Percentiles rank a stretch among this genome's conserved stretches.
These are phyloP conservation scores for Eucalyptus paniculata DNA, from an alignment of 345 rosid genomes.

Conservation along the genomic window DNA sequence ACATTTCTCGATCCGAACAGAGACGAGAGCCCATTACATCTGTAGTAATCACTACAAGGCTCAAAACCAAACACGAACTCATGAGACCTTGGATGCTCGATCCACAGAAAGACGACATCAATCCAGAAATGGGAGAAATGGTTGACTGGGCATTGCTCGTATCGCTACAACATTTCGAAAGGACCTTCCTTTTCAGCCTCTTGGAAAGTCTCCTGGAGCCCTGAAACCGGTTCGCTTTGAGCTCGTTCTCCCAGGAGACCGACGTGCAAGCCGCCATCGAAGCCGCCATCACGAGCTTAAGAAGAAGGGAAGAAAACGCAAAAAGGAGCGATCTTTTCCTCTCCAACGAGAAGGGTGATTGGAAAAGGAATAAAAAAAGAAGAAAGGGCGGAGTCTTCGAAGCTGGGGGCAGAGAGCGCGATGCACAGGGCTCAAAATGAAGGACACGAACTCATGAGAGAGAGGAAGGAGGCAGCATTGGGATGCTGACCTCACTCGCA, in stretches of 20 bases:
- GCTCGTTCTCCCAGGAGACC: conserved; percentile 9
- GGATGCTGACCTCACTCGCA: neutral
- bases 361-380: neutral
- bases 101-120: conserved; percentile 3
- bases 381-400: neutral
- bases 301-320: neutral
- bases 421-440: neutral
- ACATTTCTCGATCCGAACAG: neutral
- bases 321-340: neutral
- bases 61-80: conserved; percentile 24
- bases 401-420: neutral
- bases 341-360: neutral
- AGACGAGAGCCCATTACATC: conserved; percentile 10
- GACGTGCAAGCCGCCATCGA: conserved; percentile 24
- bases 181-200: conserved; percentile 1
- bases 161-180: neutral
- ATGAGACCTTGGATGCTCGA: conserved; percentile 14
- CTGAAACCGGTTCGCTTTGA: neutral
- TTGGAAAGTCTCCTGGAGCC: neutral
- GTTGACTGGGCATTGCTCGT: neutral
- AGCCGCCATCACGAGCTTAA: neutral
- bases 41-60: conserved; percentile 23
- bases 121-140: neutral
- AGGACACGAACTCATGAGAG: neutral
- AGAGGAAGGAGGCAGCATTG: neutral